Evolutionary conservation across 2,329 filamentous ascomycete species (phyloP).

Genomic region (Penicillium sp.): DNA sequence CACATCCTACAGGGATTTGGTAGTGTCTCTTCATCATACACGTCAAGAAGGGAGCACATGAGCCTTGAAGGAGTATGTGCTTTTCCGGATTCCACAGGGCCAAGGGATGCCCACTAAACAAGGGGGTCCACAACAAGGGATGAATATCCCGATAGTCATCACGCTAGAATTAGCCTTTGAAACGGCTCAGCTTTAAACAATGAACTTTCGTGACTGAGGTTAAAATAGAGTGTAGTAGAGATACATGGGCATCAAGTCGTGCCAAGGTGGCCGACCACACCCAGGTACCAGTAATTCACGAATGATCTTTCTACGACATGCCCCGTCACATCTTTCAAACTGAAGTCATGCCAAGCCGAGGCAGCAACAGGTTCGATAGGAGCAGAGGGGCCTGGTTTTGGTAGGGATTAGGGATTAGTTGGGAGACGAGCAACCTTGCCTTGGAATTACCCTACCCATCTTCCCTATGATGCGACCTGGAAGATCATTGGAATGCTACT

Average conservation of each 20-base stretch:
- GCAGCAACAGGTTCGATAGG: background rate
- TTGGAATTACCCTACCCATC: background rate
- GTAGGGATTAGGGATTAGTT: background rate
- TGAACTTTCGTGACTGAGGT: background rate
- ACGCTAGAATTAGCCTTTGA: background rate
- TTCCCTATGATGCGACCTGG: background rate
- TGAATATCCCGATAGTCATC: background rate
- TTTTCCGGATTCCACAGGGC: constrained; percentile 3
- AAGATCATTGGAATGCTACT: background rate
- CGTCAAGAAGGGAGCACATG: constrained; percentile 3
- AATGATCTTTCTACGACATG: background rate
- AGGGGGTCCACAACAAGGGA: constrained; percentile 1
- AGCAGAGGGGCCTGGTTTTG: background rate
- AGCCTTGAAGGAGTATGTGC: constrained; percentile 9
- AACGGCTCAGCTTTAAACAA: too few relatives aligned
- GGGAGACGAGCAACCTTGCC: background rate
- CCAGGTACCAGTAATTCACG: background rate
- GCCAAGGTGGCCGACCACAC: background rate
- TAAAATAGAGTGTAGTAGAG: background rate
- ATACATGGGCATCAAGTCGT: background rate
- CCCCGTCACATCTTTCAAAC: too few relatives aligned
- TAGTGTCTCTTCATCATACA: background rate
- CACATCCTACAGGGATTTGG: background rate
- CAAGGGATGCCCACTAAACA: constrained; percentile 6
- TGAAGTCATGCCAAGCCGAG: too few relatives aligned